A percentile compares a stretch with the other conserved stretches of the same genome.
Evolutionary conservation across 2,329 filamentous ascomycete genomes (phyloP).

Genomic region (Colletotrichum incanum): DNA sequence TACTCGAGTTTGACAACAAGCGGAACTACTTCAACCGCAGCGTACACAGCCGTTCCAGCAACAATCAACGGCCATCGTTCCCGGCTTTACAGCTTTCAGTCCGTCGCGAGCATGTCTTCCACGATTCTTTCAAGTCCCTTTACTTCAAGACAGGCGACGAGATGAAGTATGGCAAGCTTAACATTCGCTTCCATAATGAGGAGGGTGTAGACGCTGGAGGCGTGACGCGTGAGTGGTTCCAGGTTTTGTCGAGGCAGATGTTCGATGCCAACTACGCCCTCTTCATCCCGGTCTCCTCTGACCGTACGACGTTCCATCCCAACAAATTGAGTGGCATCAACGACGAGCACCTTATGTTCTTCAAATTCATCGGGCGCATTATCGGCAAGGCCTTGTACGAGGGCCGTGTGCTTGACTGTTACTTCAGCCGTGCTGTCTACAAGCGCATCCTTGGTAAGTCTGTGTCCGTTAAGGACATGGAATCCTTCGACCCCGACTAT

Average conservation of each 20-base stretch:
- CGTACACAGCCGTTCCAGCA: conserved; percentile 80
- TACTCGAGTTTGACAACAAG: conserved; percentile 99
- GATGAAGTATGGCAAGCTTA: conserved; percentile 99
- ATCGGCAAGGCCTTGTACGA: conserved; percentile 99
- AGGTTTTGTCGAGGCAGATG: conserved; percentile 97
- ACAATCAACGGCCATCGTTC: conserved; percentile 78
- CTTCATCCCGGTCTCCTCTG: conserved; percentile 96
- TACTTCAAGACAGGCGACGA: conserved; percentile 98
- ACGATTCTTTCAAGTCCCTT: conserved; percentile 97
- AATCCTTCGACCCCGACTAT: conserved; percentile 97
- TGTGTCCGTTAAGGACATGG: conserved; percentile 99
- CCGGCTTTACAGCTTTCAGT: conserved; percentile 88
- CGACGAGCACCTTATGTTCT: conserved; percentile 95
- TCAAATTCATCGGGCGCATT: conserved; percentile 99
- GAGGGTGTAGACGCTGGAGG: conserved; percentile 98
- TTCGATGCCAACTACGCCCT: conserved; percentile 98
- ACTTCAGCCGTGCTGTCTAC: conserved; percentile 99
- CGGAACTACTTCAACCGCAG: conserved; percentile 98
- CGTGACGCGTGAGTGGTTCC: conserved; percentile 99
- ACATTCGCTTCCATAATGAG: conserved; percentile 96
- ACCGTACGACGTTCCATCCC: conserved; percentile 98
- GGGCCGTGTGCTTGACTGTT: conserved; percentile 94
- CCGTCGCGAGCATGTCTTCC: conserved; percentile 94
- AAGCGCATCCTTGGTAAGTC: conserved; percentile 96
- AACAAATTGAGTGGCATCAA: conserved; percentile 96